Base-by-base conservation (phyloP, 2,329 filamentous ascomycete species). In the Cladorrhinum sp. region DNA sequence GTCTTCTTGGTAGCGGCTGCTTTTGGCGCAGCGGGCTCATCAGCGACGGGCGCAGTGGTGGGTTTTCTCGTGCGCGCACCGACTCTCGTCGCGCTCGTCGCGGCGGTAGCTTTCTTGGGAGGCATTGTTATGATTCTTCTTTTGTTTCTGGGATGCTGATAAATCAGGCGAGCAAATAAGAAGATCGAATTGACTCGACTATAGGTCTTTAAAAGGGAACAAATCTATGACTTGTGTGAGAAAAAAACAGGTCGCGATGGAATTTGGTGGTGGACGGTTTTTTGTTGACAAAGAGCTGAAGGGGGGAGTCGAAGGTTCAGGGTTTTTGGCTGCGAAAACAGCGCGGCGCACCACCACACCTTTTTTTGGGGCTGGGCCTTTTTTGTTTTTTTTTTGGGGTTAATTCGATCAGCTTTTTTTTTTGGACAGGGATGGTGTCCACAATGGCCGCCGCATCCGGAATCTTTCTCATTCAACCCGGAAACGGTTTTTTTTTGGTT, bases 381-480 rank as follows among this genome's bases (percentile, higher is more conserved):
- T 59, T 59, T 55, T 48, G 36, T 55, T 59, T 62, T 63, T 55
- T 61, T 66, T 62, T 55, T 56, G 58, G 36, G 56, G 56, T 16
- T 20, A 20, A 50, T 23, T 46, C 36, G 6, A n/a, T 42, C 10
- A n/a, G 36, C 36, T 14, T 59, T 39, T 52, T 18, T 16, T 18
- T 59, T 42, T 52, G 12, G 59, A 58, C 62, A 58, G 39, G 55
- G 58, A 59, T 48, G 21, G 23, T 48, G 21, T 36, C 62, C 62
- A 64, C 62, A 63, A 62, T 66, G 60, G 57, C 58, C 62, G 61
- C 58, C 62, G 60, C 60, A 64, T 64, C 60, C 62, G 62, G 64
- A 54, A 28, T 50, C 28, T 42, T 16, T 57, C 46, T 24, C 33
- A 28, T 60, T 48, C 57, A 21, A 16, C 21, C 18, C 18, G 14